Evolutionary conservation across 179 eudicot genomes (phyloP), one percentile per base, ranked within the genome.

Genomic region (Spinacia oleracea): DNA sequence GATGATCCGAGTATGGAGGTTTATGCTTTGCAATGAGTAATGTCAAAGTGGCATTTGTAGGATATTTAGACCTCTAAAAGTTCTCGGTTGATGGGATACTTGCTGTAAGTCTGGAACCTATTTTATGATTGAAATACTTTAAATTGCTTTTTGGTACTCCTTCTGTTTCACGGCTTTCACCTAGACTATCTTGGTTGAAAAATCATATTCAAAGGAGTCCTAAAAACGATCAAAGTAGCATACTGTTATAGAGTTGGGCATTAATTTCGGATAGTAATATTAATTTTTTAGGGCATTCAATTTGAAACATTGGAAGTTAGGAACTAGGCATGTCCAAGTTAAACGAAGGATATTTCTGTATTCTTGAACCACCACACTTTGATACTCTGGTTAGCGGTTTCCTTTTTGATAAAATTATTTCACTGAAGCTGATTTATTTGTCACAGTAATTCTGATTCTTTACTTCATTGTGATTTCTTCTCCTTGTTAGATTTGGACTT

Each of bases 401-500:
- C 12, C 70, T 25, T 56, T 58, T 38, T 40, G 35, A 29, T n/a
- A 1, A 0, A 5, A 38, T 50, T 71, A 12, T 60, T 62, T 71
- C 38, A n/a, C 6, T 15, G 27, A 14, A 6, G 14, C 34, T 15
- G 7, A 6, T 51, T 15, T 50, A 18, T 71, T 23, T 4, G 25
- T 32, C n/a, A 21, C 27, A 66, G 7, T 66, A 7, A 11, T 45
- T 42, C 31, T 34, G 25, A 2, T 65, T 53, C 27, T 40, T 75
- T 56, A 9, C 60, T 59, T 43, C 55, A 63, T 12, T 78, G 65
- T 43, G 60, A 43, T 59, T 73, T 74, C 38, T 59, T 75, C 64
- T 43, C 40, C 63, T 62, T 84, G 42, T 59, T 91, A 95, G 98
- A 96, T 65, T 81, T 96, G 91, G 97, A 96, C 87, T 96, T 96